Conservation (phyloP, 2,329 filamentous ascomycete genomes). For the Hirsutella minnesotensis region DNA sequence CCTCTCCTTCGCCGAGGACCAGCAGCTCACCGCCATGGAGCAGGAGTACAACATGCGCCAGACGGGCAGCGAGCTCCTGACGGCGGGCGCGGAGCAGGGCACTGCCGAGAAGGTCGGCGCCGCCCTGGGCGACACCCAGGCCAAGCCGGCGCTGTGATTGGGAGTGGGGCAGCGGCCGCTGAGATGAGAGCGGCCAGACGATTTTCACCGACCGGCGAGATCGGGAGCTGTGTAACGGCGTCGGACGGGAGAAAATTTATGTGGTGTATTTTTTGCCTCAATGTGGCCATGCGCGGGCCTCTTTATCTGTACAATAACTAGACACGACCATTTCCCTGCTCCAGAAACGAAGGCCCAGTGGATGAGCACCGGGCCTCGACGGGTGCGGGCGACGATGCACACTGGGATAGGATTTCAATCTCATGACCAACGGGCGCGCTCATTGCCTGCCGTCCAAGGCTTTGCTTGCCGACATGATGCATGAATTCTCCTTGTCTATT, state of each 20-base stretch:
- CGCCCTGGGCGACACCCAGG: conserved; percentile 32
- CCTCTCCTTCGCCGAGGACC: conserved; percentile 86
- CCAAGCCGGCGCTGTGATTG: conserved; percentile 39
- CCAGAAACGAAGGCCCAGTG: conserved; percentile 7
- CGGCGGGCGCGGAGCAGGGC: conserved; percentile 29
- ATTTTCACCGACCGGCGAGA: too few relatives aligned
- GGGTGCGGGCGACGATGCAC: conserved; percentile 10
- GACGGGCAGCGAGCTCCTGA: conserved; percentile 63
- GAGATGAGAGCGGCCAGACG: too few relatives aligned
- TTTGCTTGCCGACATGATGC: neutral
- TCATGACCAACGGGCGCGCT: neutral
- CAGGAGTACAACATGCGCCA: conserved; percentile 94
- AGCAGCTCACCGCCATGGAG: conserved; percentile 96
- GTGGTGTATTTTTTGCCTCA: too few relatives aligned
- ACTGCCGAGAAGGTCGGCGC: conserved; percentile 39
- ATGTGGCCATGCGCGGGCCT: too few relatives aligned
- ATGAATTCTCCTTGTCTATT: too few relatives aligned
- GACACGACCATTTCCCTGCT: neutral
- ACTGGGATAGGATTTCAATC: neutral
- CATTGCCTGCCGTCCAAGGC: neutral
- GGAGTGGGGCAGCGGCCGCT: too few relatives aligned
- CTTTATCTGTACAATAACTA: conserved; percentile 15
- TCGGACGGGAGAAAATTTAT: too few relatives aligned
- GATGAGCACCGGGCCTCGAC: conserved; percentile 1
- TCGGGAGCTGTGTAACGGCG: too few relatives aligned